Evolutionary conservation across 2,329 filamentous ascomycete genomes (phyloP), one percentile per base, ranked within the genome.

Genomic region (Arthrobotrys pseudoclavata): DNA sequence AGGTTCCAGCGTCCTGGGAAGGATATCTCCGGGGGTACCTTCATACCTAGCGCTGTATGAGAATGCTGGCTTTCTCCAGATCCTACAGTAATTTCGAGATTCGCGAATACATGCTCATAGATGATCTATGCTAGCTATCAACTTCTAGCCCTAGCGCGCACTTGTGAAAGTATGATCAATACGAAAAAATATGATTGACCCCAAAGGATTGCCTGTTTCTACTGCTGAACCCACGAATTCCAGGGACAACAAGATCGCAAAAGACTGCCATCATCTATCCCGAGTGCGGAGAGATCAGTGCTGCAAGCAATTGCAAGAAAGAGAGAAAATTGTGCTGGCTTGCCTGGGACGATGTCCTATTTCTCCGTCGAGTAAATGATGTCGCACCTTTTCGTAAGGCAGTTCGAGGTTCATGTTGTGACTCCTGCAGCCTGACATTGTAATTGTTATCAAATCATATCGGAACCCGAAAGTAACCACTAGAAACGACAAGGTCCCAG

Each of bases 21-120:
- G 60, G 55, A 34, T 63, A 69, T 64, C 53, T 45, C 42, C 42
- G 45, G 48, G 50, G 60, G 47, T 20, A 22, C n/a, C 3, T 42
- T 29, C 42, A 53, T 34, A 53, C 34, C 61, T 57, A 29, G 57
- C 9, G 26, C 24, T 48, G 18, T 48, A 40, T 22, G 47, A 29
- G 26, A 42, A 40, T 37, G n/a, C 50, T 45, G 37, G 53, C 60
- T 66, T 66, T 50, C 29, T 52, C 29, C 34, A 57, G 70, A 76
- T 76, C 64, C 71, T 48, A 57, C 57, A 29, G 47, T 18, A 69
- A 63, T 69, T 69, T 69, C 64, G 48, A 69, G 71, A 76, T 76
- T 69, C 63, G 37, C 37, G 40, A 66, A 24, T 34, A 20, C 29
- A 26, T 42, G 24, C 13, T 60, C 31, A 62, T 74, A 62, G 69